Evolutionary conservation across 441 rosid species (phyloP), one percentile per base, ranked within the genome.

Genomic region (Gossypium aridum): DNA sequence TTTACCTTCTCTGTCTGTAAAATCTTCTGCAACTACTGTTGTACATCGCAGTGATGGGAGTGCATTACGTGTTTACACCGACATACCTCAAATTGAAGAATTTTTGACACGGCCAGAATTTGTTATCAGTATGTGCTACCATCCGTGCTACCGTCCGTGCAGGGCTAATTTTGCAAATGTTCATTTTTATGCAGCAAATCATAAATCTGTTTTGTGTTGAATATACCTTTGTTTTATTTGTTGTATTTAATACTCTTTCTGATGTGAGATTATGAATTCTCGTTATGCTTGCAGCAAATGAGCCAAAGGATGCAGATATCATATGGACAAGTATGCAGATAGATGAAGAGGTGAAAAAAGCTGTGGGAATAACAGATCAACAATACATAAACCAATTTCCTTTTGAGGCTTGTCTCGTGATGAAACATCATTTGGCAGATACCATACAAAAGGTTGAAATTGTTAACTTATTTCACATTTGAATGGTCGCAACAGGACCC

Each of bases 341-440:
- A 20, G 96, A 95, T 79, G 92, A 90, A 68, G 93, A 92, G 75
- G 77, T 77, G 74, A 92, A 85, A 81, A 95, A 86, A 61, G 88
- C 78, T 49, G 83, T 86, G 66, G 98, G 98, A 67, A 78, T 95
- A 75, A 89, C 94, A 34, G 92, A 90, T 80, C 81, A 81, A 79
- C 98, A 92, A 75, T 89, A 84, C 73, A 59, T 90, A 26, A 92
- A 91, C 72, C 99, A 95, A 80, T 94, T 92, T 83, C 98, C 99
- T 47, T 92, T 87, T 74, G 99, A 94, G 85, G 95, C 97, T 56
- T 94, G 96, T 81, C 80, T 94, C 75, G 99, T 92, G 79, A 94
- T 94, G 99, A 95, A 95, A 83, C 99, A 95, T 86, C 96, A 92
- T 91, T 87, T 95, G 82, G 99, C 98, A 0, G 94, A 90, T 80